phyloP scores from a whole-genome alignment of 1,284 basidiomycete genomes.

The Fistulina hepatica region DNA sequence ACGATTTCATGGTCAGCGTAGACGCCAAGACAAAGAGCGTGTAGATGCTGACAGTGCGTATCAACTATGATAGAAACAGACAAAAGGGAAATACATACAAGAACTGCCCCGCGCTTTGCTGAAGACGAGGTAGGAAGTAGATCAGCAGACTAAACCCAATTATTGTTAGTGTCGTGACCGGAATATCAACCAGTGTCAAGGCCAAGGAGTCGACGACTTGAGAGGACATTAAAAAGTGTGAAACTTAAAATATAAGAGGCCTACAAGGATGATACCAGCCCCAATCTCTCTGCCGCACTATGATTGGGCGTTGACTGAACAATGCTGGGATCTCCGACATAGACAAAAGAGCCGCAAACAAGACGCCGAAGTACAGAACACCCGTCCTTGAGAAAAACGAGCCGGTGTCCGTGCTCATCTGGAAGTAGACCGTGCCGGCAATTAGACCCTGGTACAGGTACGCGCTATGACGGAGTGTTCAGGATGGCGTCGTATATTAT shows the following conservation, averaged over 20 bases:
- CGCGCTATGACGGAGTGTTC: conserved; percentile 22
- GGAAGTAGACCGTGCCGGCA: conserved; percentile 68
- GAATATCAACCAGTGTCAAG: conserved; percentile 60
- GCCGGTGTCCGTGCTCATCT: conserved; percentile 47
- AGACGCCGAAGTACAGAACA: conserved; percentile 53
- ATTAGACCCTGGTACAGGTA: conserved; percentile 62
- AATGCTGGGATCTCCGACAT: conserved; percentile 68
- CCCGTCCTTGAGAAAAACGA: conserved; percentile 78
- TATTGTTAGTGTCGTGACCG: conserved; percentile 45
- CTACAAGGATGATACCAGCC: conserved; percentile 55
- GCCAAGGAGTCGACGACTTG: conserved; percentile 51
- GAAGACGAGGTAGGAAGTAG: conserved; percentile 57
- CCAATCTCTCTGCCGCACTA: conserved; percentile 46
- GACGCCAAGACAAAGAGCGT: conserved; percentile 35
- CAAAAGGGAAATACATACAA: conserved; percentile 35
- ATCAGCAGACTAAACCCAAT: conserved; percentile 43
- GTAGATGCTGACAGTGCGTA: conserved; percentile 29
- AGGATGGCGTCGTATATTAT: no score
- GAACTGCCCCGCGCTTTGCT: conserved; percentile 42
- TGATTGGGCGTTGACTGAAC: conserved; percentile 64
- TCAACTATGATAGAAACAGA: background rate
- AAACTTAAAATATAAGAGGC: background rate
- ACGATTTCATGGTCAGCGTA: conserved; percentile 40
- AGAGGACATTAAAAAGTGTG: background rate
- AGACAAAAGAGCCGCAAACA: conserved; percentile 42